Evolutionary conservation across 768 basidiomycete genomes (phyloP).

Genomic region (Floccularia luteovirens): DNA sequence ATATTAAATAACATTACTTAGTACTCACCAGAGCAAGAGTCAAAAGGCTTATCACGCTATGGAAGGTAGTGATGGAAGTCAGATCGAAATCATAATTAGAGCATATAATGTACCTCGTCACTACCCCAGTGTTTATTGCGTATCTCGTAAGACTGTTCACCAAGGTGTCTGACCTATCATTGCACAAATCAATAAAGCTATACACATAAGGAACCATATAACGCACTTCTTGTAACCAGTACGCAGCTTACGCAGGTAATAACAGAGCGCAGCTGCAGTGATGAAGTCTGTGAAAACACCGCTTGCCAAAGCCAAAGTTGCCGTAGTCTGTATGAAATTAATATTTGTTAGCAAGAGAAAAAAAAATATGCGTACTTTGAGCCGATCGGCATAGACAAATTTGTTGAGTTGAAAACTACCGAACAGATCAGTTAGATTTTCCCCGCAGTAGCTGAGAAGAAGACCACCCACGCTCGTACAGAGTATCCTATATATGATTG

Average conservation of each 20-base stretch:
- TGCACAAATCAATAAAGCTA: not conserved
- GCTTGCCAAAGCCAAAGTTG: constrained; percentile 37
- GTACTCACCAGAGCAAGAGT: constrained; percentile 28
- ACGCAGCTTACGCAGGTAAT: constrained; percentile 45
- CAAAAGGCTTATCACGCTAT: constrained; percentile 34
- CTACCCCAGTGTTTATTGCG: constrained; percentile 51
- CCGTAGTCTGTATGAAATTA: constrained; percentile 24
- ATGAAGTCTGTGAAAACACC: constrained; percentile 43
- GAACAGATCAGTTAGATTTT: constrained; percentile 35
- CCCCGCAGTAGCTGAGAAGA: too few relatives aligned
- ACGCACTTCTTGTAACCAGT: constrained; percentile 37
- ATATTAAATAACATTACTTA: too few relatives aligned
- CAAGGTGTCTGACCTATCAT: constrained; percentile 43
- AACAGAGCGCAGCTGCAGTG: constrained; percentile 45
- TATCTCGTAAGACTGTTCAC: constrained; percentile 50
- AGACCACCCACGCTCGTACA: too few relatives aligned
- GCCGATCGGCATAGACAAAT: constrained; percentile 20
- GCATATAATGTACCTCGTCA: constrained; percentile 45
- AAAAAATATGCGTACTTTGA: too few relatives aligned
- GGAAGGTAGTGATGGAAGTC: not conserved
- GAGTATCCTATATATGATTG: too few relatives aligned
- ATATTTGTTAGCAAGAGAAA: too few relatives aligned
- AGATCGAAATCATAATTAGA: not conserved
- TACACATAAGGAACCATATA: not conserved
- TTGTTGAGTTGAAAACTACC: constrained; percentile 30